Conservation (phyloP, 306 rosid species). For the Pterocarpus macrocarpus region DNA sequence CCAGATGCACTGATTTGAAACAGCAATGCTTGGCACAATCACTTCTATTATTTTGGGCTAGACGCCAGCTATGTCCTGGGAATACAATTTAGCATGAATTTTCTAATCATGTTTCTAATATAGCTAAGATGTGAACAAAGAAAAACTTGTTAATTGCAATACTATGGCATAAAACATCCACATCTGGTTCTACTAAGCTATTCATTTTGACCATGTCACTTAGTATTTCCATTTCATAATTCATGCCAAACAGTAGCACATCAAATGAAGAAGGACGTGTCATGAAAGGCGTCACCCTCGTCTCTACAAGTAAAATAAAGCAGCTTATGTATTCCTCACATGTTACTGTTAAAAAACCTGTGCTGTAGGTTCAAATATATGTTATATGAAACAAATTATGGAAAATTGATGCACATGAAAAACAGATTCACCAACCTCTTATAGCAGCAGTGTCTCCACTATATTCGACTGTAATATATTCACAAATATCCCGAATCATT, state of each 20-base stretch:
- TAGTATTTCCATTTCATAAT: conserved; percentile 18
- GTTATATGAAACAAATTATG: conserved; percentile 2
- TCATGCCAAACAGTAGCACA: conserved; percentile 26
- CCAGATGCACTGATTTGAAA: conserved; percentile 32
- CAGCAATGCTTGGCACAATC: conserved; percentile 18
- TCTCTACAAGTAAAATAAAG: conserved; percentile 24
- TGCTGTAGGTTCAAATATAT: conserved; percentile 9
- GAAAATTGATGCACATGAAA: conserved; percentile 14
- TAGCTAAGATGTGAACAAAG: conserved; percentile 21
- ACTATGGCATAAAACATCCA: conserved; percentile 28
- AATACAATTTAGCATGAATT: conserved; percentile 33
- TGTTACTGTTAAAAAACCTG: conserved; percentile 13
- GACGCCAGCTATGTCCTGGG: conserved; percentile 15
- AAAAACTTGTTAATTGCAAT: conserved; percentile 26
- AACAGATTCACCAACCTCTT: conserved; percentile 62
- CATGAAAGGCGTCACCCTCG: conserved; percentile 33
- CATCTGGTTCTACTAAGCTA: neutral
- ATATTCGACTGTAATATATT: conserved; percentile 55
- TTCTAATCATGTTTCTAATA: conserved; percentile 31
- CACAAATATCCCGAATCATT: conserved; percentile 76
- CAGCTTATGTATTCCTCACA: conserved; percentile 19
- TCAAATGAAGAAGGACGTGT: conserved; percentile 25
- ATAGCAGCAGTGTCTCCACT: conserved; percentile 55
- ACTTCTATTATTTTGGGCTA: conserved; percentile 32
- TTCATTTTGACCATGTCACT: conserved; percentile 25